phyloP scores from a whole-genome alignment of 495 filamentous ascomycete species.

The Copromyces sp. region DNA sequence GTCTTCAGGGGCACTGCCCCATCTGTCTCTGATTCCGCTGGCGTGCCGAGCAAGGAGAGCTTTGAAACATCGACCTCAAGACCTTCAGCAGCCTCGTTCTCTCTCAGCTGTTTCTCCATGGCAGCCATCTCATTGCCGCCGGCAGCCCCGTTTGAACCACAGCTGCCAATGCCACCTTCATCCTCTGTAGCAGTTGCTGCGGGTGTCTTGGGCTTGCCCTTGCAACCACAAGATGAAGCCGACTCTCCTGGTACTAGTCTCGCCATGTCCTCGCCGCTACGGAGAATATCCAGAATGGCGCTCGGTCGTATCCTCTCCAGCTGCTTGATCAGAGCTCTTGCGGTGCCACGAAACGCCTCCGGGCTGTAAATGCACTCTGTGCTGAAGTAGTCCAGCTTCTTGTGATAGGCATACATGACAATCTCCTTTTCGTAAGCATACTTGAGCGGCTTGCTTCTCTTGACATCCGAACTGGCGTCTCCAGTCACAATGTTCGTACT shows the following conservation, averaged over 20 bases:
- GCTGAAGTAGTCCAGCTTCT: slow-evolving; percentile 92
- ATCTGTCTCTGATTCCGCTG: slow-evolving; percentile 3
- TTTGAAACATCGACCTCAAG: slow-evolving; percentile 65
- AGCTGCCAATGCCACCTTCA: slow-evolving; percentile 47
- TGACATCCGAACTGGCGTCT: slow-evolving; percentile 62
- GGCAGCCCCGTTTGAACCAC: slow-evolving; percentile 63
- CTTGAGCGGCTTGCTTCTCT: slow-evolving; percentile 90
- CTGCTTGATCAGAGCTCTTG: slow-evolving; percentile 85
- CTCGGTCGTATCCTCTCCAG: slow-evolving; percentile 86
- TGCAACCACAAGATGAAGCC: slow-evolving; percentile 26
- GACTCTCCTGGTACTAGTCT: slow-evolving; percentile 59
- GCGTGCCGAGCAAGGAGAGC: slow-evolving; percentile 14
- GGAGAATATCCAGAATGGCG: slow-evolving; percentile 87
- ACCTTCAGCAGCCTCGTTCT: slow-evolving; percentile 53
- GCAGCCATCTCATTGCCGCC: slow-evolving; percentile 81
- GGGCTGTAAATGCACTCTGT: slow-evolving; percentile 98
- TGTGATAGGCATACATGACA: slow-evolving; percentile 92
- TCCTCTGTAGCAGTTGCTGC: slow-evolving; percentile 44
- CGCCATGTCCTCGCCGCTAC: slow-evolving; percentile 94
- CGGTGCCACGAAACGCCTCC: slow-evolving; percentile 93
- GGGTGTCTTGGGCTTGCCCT: slow-evolving; percentile 26
- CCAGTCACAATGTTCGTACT: slow-evolving; percentile 90
- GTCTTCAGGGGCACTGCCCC: slow-evolving; percentile 11
- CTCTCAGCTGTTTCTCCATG: slow-evolving; percentile 68
- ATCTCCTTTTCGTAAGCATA: slow-evolving; percentile 99